phyloP scores from a whole-genome alignment of 768 basidiomycete species.

The Calvatia gigantea region DNA sequence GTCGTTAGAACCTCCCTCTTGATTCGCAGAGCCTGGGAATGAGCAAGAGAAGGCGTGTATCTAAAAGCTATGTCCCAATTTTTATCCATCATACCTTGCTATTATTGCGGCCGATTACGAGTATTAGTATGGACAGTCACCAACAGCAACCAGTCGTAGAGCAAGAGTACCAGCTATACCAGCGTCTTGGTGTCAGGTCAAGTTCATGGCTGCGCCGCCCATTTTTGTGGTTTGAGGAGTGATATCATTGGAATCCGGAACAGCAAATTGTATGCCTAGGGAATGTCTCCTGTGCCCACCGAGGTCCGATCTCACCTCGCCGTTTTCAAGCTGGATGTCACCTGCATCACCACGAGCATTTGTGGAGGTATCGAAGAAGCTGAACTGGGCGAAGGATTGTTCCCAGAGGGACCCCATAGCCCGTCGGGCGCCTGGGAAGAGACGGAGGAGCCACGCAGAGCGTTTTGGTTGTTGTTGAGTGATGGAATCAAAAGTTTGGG shows the following conservation, averaged over 20 bases:
- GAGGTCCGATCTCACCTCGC: background rate
- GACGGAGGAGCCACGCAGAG: background rate
- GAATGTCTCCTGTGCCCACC: background rate
- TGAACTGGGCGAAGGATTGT: slow-evolving; percentile 1
- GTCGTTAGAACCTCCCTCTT: too few relatives aligned
- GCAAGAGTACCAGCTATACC: too few relatives aligned
- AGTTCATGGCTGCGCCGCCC: background rate
- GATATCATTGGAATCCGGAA: background rate
- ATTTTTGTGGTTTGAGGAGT: too few relatives aligned
- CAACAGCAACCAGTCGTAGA: too few relatives aligned
- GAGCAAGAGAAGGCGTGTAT: too few relatives aligned
- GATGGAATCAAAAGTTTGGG: background rate
- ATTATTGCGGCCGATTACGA: too few relatives aligned
- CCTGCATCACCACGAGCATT: background rate
- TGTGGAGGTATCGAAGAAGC: background rate
- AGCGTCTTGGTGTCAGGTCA: slow-evolving; percentile 18
- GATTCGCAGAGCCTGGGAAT: too few relatives aligned
- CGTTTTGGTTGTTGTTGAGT: background rate
- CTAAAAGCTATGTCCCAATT: too few relatives aligned
- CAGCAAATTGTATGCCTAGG: background rate
- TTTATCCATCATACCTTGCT: too few relatives aligned
- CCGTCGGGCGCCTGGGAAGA: background rate
- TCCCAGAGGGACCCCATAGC: background rate
- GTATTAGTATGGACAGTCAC: too few relatives aligned
- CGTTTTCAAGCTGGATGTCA: background rate